Percentiles rank a stretch among this genome's conserved stretches.
phyloP scores from a whole-genome alignment of 129 eudicot species.

The Flaveria trinervia region DNA sequence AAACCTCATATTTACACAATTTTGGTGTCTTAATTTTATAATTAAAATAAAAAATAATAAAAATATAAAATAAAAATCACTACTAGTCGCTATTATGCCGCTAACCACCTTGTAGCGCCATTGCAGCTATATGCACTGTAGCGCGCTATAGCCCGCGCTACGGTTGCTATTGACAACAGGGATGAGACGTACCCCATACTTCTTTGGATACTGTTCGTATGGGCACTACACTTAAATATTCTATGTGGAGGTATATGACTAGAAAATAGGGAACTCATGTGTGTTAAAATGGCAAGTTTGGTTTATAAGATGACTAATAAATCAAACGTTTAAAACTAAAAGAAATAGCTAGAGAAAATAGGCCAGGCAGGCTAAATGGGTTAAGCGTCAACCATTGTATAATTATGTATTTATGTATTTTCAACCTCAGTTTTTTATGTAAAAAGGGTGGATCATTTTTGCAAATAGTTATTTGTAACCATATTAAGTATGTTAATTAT shows the following conservation, averaged over 20 bases:
- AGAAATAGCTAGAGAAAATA: no score
- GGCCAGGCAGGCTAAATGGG: no score
- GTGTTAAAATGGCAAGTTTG: not conserved
- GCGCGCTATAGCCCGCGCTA: no score
- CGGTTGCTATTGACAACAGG: no score
- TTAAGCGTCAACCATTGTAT: not conserved
- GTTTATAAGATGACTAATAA: not conserved
- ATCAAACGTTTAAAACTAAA: conserved; percentile 7
- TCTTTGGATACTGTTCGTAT: not conserved
- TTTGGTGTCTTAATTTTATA: no score
- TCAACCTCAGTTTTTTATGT: not conserved
- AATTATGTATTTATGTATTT: no score
- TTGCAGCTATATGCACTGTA: no score
- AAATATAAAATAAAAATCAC: no score
- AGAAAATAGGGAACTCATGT: not conserved
- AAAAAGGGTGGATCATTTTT: not conserved
- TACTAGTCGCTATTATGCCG: no score
- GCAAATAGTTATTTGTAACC: not conserved
- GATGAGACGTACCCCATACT: not conserved
- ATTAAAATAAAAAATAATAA: no score
- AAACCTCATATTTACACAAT: no score
- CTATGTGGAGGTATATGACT: not conserved
- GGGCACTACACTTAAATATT: not conserved
- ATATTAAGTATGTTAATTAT: not conserved
- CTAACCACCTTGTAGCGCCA: no score